These are phyloP conservation scores for Lyophyllum atratum DNA, from an alignment of 768 basidiomycete species.

Conservation along the genomic window DNA sequence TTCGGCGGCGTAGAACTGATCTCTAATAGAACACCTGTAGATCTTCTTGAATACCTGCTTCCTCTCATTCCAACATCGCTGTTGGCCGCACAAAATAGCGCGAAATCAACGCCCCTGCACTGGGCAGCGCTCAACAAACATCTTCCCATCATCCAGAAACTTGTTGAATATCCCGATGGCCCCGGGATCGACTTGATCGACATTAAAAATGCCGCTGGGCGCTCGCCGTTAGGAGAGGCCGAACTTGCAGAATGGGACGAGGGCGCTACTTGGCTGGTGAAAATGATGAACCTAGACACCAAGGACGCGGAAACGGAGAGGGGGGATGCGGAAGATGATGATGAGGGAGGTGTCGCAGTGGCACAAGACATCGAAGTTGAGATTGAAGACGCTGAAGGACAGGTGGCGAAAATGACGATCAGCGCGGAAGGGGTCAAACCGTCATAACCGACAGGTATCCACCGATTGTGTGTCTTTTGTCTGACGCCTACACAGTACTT, in stretches of 20 bases:
- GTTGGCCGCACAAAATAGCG: slow-evolving; percentile 62
- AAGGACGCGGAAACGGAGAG: slow-evolving; percentile 36
- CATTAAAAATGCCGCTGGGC: slow-evolving; percentile 71
- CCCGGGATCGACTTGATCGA: slow-evolving; percentile 74
- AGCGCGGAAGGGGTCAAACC: slow-evolving; percentile 22
- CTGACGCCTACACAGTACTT: background rate
- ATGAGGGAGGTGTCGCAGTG: slow-evolving; percentile 34
- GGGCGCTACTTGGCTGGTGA: slow-evolving; percentile 80
- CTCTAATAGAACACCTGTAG: slow-evolving; percentile 54
- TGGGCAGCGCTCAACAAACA: slow-evolving; percentile 91
- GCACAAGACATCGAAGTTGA: slow-evolving; percentile 61
- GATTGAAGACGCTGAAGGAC: slow-evolving; percentile 71
- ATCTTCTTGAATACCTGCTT: slow-evolving; percentile 74
- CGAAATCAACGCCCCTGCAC: slow-evolving; percentile 84
- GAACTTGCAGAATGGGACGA: slow-evolving; percentile 83
- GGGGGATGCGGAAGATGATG: slow-evolving; percentile 35
- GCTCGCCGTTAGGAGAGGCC: slow-evolving; percentile 79
- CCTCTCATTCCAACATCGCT: slow-evolving; percentile 56
- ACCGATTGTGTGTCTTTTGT: background rate
- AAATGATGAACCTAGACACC: slow-evolving; percentile 74
- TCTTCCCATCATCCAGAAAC: slow-evolving; percentile 56
- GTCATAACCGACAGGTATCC: background rate
- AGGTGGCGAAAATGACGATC: slow-evolving; percentile 65
- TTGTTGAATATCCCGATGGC: slow-evolving; percentile 57
- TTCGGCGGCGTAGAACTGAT: slow-evolving; percentile 34